Evolutionary conservation across 2,329 filamentous ascomycete species (phyloP), one percentile per base, ranked within the genome.

Genomic region (Stemphylium beticola): DNA sequence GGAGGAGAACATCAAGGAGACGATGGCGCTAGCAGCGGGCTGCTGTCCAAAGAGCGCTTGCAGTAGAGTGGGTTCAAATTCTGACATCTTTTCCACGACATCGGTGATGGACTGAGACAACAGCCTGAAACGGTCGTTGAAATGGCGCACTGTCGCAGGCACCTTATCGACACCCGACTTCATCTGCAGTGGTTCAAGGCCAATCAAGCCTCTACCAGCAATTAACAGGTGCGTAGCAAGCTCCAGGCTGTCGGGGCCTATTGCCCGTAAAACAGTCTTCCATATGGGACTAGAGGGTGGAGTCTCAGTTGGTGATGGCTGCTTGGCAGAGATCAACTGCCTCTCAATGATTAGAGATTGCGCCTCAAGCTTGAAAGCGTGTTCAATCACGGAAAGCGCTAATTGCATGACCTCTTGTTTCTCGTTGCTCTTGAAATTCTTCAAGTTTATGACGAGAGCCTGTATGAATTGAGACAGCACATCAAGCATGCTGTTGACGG

Each of bases 1-100:
- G 14, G 91, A 90, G 38, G 92, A 92, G 51, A 97, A 87, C 6
- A 97, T 85, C 15, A 91, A 83, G 4, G 89, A 88, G 40, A 96
- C 86, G 37, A 96, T 82, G 33, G 90, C 86, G 61, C 88, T 86
- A 55, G 91, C 89, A 6, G 87, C 87, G 37, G 86, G 79, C 17
- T 85, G 82, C 53, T 88, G 86, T 47, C 84, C 81, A 66, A 91
- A 91, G 10, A 98, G 77, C 20, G 83, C 79, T 53, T 87, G 83
- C 36, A 98, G 79, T 54, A 93, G 86, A 4, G 82, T 77, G 0
- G 85, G 81, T 17, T 85, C 83, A 67, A 97, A 93, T 57, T 93
- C 89, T 32, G 88, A 88, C 38, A 99, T 78, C 10, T 89, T 85
- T 60, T 92, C 89, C 36, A 98, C 83, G 41, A 96, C 85, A 55